Evolutionary conservation across 2,329 filamentous ascomycete genomes (phyloP).

Genomic region (Plenodomus tracheiphilus): DNA sequence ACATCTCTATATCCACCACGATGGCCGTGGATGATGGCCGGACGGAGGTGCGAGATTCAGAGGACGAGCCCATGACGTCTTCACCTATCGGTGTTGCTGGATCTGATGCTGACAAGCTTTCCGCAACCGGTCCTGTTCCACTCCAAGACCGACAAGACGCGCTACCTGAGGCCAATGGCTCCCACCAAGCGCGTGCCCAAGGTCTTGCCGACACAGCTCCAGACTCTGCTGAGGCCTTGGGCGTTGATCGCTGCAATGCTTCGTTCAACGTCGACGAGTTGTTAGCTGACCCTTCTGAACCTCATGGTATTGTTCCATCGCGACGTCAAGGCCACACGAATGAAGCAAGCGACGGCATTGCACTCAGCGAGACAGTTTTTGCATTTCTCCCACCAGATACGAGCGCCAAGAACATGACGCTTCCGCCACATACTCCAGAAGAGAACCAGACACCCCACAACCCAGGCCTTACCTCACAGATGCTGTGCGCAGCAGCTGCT

Average conservation of each 20-base stretch:
- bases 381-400: neutral
- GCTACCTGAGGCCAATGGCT: slow-evolving; percentile 9
- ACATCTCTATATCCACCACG: slow-evolving; percentile 8
- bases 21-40: slow-evolving; percentile 27
- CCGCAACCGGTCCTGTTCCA: slow-evolving; percentile 9
- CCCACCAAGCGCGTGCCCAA: slow-evolving; percentile 18
- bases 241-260: slow-evolving; percentile 13
- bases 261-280: slow-evolving; percentile 10
- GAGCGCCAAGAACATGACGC: neutral
- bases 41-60: slow-evolving; percentile 38
- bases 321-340: slow-evolving; percentile 1
- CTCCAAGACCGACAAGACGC: slow-evolving; percentile 25
- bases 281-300: slow-evolving; percentile 10
- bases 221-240: slow-evolving; percentile 12
- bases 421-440: neutral
- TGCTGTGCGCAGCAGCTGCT: neutral
- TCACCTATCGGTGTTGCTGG: slow-evolving; percentile 23
- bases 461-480: no score
- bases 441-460: neutral
- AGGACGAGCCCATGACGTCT: slow-evolving; percentile 38
- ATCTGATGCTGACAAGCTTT: slow-evolving; percentile 26
- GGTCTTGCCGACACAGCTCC: slow-evolving; percentile 10
- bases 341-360: neutral
- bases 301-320: slow-evolving; percentile 1
- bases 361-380: neutral